These are phyloP conservation scores for Phytophthora nicotianae DNA, from an alignment of 352 stramenopile genomes.

Conservation along the genomic window DNA sequence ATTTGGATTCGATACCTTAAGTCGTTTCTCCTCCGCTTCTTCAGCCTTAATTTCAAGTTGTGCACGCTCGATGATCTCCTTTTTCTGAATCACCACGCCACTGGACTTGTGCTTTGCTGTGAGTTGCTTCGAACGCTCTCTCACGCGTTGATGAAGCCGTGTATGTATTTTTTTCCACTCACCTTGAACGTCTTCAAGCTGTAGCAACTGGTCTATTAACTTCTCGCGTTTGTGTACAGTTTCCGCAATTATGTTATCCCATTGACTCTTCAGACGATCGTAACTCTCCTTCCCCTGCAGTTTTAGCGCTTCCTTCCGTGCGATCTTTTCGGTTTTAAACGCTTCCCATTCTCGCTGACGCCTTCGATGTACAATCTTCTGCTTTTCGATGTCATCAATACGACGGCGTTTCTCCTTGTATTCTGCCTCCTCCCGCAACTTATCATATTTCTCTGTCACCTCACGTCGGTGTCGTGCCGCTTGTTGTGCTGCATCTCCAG, in stretches of 20 bases:
- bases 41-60: conserved; percentile 57
- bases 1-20: conserved; percentile 23
- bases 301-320: conserved; percentile 50
- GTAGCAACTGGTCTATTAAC: conserved; percentile 56
- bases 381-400: conserved; percentile 65
- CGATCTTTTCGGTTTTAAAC: conserved; percentile 47
- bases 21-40: conserved; percentile 53
- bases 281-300: conserved; percentile 41
- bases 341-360: conserved; percentile 66
- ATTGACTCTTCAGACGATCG: conserved; percentile 46
- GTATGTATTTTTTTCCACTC: conserved; percentile 55
- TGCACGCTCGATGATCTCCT: conserved; percentile 56
- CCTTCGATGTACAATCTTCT: conserved; percentile 58
- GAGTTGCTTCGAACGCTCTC: conserved; percentile 46
- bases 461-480: conserved; percentile 45
- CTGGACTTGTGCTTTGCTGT: conserved; percentile 52
- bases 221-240: conserved; percentile 25
- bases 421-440: conserved; percentile 52
- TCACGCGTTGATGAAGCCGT: conserved; percentile 40
- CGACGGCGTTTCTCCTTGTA: conserved; percentile 48
- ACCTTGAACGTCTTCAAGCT: conserved; percentile 50
- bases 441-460: conserved; percentile 57
- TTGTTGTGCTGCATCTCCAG: conserved; percentile 37
- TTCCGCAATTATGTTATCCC: conserved; percentile 45
- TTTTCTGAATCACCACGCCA: conserved; percentile 44